Evolutionary conservation across 768 basidiomycete genomes (phyloP), one percentile per base, ranked within the genome.

Genomic region (Rickenella mellea): DNA sequence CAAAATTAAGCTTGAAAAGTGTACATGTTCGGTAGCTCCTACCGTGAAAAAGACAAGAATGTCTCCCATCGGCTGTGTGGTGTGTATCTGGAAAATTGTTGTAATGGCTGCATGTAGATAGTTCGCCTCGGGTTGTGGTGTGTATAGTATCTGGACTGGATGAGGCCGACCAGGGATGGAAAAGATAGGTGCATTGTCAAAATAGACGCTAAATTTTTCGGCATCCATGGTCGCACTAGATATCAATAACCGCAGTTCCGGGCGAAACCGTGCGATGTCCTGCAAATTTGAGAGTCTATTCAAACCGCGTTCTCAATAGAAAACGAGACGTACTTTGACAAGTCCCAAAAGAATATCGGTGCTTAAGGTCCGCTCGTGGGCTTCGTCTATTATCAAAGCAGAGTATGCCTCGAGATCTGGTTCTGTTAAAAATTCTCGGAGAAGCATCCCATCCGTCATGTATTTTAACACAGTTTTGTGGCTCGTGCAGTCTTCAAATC

Each of bases 81-180:
- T 98, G 60, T 99, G 96, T 27, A 98, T 98, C 60, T 99, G 96
- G 66, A 99, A 96, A 22, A 98, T 81, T 8, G 96, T 99, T 1
- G 96, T 99, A 57, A 99, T 94, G 30, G 96, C 89, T n/a, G 96
- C 96, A 56, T 98, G 93, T 19, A 98, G 80, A 56, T 98, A 99
- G 60, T 98, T 98, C 32, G 96, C 96, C 67, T 99, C 96, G 6
- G 96, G 96, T 60, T 98, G 96, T 17, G 94, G 93, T 7, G 96
- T 99, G 62, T 98, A 99, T 59, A 94, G 92, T 43, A 98, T 91
- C 55, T 98, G 94, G 46, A 99, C 96, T 10, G 96, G 91, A 61
- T 89, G 98, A 54, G 88, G 82, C 47, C 96, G 87, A 51, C 96
- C 96, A 48, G 96, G 96, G 30, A 99, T 92, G 93, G 50, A 21